Evolutionary conservation across 306 rosid genomes (phyloP).

Genomic region (Vigna angularis): DNA sequence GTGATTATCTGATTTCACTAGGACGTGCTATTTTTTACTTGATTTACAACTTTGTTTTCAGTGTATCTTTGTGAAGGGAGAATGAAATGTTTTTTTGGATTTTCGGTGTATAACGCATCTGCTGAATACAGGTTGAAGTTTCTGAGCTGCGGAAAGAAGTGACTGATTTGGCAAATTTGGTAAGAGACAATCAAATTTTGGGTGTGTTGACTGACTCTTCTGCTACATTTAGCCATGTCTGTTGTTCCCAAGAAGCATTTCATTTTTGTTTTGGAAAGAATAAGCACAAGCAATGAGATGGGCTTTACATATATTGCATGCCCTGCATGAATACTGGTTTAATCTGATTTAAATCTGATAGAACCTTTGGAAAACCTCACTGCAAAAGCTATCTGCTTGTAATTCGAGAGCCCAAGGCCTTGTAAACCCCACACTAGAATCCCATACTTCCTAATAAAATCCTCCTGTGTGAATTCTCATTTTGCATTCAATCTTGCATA

Average conservation of each 20-base stretch:
- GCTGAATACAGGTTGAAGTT: conserved; percentile 73
- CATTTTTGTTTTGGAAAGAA: conserved; percentile 1
- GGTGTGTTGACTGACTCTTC: conserved; percentile 27
- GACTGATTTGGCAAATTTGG: conserved; percentile 62
- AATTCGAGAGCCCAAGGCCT: not conserved
- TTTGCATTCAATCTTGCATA: conserved; percentile 1
- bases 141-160: conserved; percentile 58
- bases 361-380: not conserved
- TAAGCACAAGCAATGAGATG: conserved; percentile 18
- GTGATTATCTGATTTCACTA: conserved; percentile 13
- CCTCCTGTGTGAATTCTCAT: not conserved
- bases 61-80: conserved; percentile 11
- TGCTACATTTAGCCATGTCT: conserved; percentile 8
- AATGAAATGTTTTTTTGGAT: not conserved
- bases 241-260: conserved; percentile 11
- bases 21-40: conserved; percentile 1
- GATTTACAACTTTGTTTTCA: conserved; percentile 22
- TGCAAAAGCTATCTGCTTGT: not conserved
- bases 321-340: not conserved
- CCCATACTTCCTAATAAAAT: not conserved
- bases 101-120: conserved; percentile 38
- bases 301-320: conserved; percentile 14
- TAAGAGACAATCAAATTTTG: conserved; percentile 50
- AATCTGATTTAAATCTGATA: conserved; percentile 13
- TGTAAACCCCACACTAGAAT: not conserved